Evolutionary conservation across 495 filamentous ascomycete species (phyloP).

Genomic region (Annulohypoxylon bovei): DNA sequence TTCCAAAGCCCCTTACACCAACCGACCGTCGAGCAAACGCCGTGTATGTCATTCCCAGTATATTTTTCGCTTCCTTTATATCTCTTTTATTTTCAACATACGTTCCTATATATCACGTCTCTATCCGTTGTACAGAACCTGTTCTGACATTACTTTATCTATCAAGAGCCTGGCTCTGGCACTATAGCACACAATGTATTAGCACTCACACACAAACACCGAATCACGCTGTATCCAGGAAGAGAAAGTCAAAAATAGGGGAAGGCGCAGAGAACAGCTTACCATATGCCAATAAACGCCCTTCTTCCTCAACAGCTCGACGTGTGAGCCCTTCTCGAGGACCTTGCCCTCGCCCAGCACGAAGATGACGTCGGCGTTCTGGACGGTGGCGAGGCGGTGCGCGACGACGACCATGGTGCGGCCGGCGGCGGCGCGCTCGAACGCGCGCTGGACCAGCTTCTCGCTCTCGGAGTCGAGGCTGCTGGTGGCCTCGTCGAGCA

Average conservation of each 20-base stretch:
- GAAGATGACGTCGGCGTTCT: slow-evolving; percentile 68
- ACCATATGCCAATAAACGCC: slow-evolving; percentile 67
- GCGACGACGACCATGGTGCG: slow-evolving; percentile 83
- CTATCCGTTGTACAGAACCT: not conserved
- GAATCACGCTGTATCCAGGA: not conserved
- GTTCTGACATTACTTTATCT: too few relatives aligned
- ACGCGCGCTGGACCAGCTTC: slow-evolving; percentile 75
- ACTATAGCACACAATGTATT: slow-evolving; percentile 20
- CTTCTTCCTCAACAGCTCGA: slow-evolving; percentile 59
- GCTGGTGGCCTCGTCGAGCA: slow-evolving; percentile 85
- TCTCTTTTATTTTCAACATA: not conserved
- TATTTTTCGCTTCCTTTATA: not conserved
- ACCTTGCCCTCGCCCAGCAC: slow-evolving; percentile 66
- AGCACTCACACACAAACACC: not conserved
- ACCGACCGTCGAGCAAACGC: not conserved
- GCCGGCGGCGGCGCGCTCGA: slow-evolving; percentile 70
- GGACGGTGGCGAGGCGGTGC: slow-evolving; percentile 67
- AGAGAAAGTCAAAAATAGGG: not conserved
- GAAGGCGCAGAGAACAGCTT: too few relatives aligned
- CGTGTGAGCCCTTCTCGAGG: slow-evolving; percentile 66
- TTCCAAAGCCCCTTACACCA: too few relatives aligned
- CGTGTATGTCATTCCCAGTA: not conserved
- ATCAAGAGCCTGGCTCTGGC: slow-evolving; percentile 47
- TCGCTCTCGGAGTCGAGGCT: slow-evolving; percentile 82
- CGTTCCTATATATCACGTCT: not conserved